phyloP scores from a whole-genome alignment of 345 rosid genomes.

The Eucalyptus viminalis region DNA sequence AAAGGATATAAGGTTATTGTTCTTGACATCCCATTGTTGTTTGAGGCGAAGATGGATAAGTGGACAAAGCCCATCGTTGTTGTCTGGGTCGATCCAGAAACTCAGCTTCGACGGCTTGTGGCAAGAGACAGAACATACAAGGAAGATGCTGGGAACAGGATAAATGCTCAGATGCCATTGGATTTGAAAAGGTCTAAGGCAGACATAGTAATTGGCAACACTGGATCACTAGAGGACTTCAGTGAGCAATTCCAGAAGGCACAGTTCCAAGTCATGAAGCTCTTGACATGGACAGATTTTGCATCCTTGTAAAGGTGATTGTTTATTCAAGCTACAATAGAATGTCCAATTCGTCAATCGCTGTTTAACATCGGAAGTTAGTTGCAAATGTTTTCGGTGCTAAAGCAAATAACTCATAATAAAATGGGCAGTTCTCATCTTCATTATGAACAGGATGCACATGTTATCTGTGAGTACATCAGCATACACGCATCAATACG shows the following conservation, averaged over 20 bases:
- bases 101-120: conserved; percentile 60
- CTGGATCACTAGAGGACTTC: conserved; percentile 51
- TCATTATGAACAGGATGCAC: neutral
- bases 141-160: conserved; percentile 66
- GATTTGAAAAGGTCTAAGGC: conserved; percentile 54
- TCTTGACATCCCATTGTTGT: conserved; percentile 69
- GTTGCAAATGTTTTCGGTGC: no score
- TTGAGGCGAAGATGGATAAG: conserved; percentile 69
- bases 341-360: neutral
- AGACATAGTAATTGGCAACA: conserved; percentile 71
- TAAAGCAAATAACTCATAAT: neutral
- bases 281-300: conserved; percentile 69
- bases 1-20: conserved; percentile 55
- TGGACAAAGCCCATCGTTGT: conserved; percentile 77
- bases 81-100: conserved; percentile 66
- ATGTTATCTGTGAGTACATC: neutral
- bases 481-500: neutral
- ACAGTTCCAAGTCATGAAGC: conserved; percentile 34
- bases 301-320: conserved; percentile 2
- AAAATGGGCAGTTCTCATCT: neutral
- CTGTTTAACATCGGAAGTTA: neutral
- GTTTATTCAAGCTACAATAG: no score
- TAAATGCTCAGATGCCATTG: conserved; percentile 66
- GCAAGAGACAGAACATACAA: conserved; percentile 41
- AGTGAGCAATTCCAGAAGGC: conserved; percentile 40